phyloP scores from a whole-genome alignment of 2,329 filamentous ascomycete genomes.

The Phoma sp. region DNA sequence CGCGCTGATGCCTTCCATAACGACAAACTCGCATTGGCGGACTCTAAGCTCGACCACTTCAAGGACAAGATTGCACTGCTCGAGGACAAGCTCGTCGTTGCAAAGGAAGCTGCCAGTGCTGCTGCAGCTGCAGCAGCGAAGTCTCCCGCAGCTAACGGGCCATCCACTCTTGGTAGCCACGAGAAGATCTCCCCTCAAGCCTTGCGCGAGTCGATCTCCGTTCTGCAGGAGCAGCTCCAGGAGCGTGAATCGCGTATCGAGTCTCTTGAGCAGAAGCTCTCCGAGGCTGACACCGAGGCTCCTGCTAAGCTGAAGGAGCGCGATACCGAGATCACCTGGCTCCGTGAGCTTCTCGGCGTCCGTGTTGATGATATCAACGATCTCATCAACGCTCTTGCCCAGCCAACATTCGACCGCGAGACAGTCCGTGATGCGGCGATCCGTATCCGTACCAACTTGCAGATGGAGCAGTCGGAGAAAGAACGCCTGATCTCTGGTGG shows the following conservation, averaged over 20 bases:
- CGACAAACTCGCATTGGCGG: conserved; percentile 80
- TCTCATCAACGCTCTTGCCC: conserved; percentile 80
- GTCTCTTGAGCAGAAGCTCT: conserved; percentile 76
- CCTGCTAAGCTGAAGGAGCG: conserved; percentile 85
- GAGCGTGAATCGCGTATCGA: conserved; percentile 92
- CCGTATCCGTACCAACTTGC: conserved; percentile 88
- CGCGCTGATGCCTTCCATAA: conserved; percentile 79
- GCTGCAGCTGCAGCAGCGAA: conserved; percentile 74
- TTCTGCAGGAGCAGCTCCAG: conserved; percentile 95
- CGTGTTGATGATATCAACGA: conserved; percentile 91
- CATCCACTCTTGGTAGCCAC: conserved; percentile 57
- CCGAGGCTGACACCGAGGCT: conserved; percentile 76
- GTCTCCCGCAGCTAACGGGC: conserved; percentile 54
- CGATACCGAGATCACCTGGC: conserved; percentile 93
- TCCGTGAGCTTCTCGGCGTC: conserved; percentile 90
- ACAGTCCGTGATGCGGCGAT: conserved; percentile 89
- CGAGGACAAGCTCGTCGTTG: conserved; percentile 89
- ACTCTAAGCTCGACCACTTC: conserved; percentile 84
- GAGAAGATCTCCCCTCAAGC: conserved; percentile 95
- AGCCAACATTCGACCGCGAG: conserved; percentile 77
- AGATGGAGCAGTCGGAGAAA: conserved; percentile 97
- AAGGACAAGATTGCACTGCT: conserved; percentile 85
- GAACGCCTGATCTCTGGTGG: conserved; percentile 79
- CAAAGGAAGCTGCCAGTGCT: conserved; percentile 84
- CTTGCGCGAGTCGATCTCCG: conserved; percentile 92